These are phyloP conservation scores for Suillus tomentosus DNA, from an alignment of 768 basidiomycete genomes.

Conservation along the genomic window DNA sequence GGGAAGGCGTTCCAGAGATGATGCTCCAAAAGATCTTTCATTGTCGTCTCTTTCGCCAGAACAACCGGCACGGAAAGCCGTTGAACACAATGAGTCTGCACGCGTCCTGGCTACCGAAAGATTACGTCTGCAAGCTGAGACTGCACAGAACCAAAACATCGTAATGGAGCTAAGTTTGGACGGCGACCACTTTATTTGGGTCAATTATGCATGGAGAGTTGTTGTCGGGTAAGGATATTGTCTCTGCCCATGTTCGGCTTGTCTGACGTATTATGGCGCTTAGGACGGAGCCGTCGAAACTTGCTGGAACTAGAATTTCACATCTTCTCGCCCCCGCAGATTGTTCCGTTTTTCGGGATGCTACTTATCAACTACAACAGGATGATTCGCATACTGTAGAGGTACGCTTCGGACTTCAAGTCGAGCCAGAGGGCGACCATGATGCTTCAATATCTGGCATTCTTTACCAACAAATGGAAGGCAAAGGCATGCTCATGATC, in stretches of 20 bases:
- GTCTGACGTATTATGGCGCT: slow-evolving; percentile 20
- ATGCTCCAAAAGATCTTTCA: slow-evolving; percentile 51
- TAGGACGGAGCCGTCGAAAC: slow-evolving; percentile 81
- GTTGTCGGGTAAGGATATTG: slow-evolving; percentile 74
- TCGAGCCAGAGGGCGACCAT: slow-evolving; percentile 59
- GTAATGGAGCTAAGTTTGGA: slow-evolving; percentile 94
- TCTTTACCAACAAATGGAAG: slow-evolving; percentile 88
- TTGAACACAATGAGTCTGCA: slow-evolving; percentile 70
- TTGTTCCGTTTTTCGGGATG: slow-evolving; percentile 81
- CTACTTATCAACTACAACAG: slow-evolving; percentile 79
- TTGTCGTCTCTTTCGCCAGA: slow-evolving; percentile 41
- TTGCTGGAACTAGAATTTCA: slow-evolving; percentile 81
- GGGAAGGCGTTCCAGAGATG: slow-evolving; percentile 58
- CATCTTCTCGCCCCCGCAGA: slow-evolving; percentile 78
- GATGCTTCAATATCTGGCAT: slow-evolving; percentile 52
- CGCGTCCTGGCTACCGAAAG: slow-evolving; percentile 88
- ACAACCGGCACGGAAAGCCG: slow-evolving; percentile 42
- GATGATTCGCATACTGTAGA: slow-evolving; percentile 96
- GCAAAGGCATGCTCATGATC: slow-evolving; percentile 97
- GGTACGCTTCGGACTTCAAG: slow-evolving; percentile 83
- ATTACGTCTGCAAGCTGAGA: slow-evolving; percentile 87
- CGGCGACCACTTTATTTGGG: slow-evolving; percentile 93
- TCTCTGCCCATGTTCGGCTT: slow-evolving; percentile 11
- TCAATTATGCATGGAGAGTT: slow-evolving; percentile 93
- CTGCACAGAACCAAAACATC: slow-evolving; percentile 93